phyloP scores from a whole-genome alignment of 345 rosid species.

The Jatropha curcas region DNA sequence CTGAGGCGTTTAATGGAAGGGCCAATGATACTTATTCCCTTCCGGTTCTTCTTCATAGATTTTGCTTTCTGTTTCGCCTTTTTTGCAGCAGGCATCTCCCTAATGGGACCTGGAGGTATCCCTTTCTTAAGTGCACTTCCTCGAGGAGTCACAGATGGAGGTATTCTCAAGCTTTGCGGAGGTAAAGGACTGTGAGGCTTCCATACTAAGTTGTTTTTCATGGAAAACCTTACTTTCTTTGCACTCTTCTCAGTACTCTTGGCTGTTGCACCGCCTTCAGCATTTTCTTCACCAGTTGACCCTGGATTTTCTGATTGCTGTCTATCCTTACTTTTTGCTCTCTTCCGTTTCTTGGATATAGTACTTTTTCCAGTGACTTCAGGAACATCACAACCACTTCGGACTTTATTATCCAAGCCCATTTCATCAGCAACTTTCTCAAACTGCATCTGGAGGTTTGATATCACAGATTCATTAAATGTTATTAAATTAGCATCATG shows the following conservation, averaged over 20 bases:
- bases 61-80: slow-evolving; percentile 57
- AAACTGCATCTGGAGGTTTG: slow-evolving; percentile 85
- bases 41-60: slow-evolving; percentile 50
- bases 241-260: slow-evolving; percentile 62
- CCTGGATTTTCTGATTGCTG: slow-evolving; percentile 34
- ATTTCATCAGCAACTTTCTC: slow-evolving; percentile 83
- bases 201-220: slow-evolving; percentile 93
- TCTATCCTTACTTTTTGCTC: slow-evolving; percentile 41
- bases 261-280: slow-evolving; percentile 34
- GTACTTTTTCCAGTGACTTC: slow-evolving; percentile 34
- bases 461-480: slow-evolving; percentile 59
- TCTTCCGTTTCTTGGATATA: slow-evolving; percentile 70
- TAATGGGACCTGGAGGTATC: slow-evolving; percentile 80
- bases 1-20: slow-evolving; percentile 49
- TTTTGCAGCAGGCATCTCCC: slow-evolving; percentile 56
- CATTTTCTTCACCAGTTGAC: slow-evolving; percentile 34
- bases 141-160: slow-evolving; percentile 90
- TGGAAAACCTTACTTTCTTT: slow-evolving; percentile 88
- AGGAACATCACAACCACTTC: slow-evolving; percentile 44
- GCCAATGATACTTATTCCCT: slow-evolving; percentile 42
- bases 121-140: slow-evolving; percentile 99
- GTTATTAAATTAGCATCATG: slow-evolving; percentile 24
- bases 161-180: slow-evolving; percentile 85
- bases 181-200: slow-evolving; percentile 94
- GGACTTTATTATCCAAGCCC: slow-evolving; percentile 40